phyloP scores from a whole-genome alignment of 1,139 yeast species.

The Blastobotrys illinoisensis region DNA sequence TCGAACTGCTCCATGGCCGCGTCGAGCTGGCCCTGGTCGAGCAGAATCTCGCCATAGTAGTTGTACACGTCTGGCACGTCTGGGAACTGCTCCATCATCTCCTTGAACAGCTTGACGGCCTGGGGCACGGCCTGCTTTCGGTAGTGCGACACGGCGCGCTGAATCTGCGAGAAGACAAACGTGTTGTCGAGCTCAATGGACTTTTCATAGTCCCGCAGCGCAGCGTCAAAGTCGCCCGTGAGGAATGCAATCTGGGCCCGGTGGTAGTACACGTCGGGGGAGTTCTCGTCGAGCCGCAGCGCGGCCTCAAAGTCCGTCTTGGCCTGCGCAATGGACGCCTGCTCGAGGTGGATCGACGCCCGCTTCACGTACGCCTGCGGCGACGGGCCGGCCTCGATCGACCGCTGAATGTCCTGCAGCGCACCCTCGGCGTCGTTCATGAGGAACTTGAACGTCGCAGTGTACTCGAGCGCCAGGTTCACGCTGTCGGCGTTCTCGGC shows the following conservation, averaged over 20 bases:
- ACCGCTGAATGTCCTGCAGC: constrained; percentile 53
- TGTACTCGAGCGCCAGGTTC: constrained; percentile 76
- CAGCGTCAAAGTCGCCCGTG: constrained; percentile 67
- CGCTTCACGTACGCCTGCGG: constrained; percentile 78
- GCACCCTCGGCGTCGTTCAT: constrained; percentile 65
- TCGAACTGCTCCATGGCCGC: constrained; percentile 84
- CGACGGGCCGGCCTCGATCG: constrained; percentile 67
- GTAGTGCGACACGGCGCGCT: constrained; percentile 87
- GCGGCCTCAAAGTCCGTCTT: constrained; percentile 71
- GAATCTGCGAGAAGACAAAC: constrained; percentile 83
- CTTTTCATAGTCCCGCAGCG: constrained; percentile 69
- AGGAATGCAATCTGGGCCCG: constrained; percentile 88
- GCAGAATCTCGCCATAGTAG: constrained; percentile 89
- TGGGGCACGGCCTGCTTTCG: constrained; percentile 62
- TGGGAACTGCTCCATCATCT: constrained; percentile 74
- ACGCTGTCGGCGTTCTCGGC: constrained; percentile 32
- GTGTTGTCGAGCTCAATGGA: constrained; percentile 69
- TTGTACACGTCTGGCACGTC: constrained; percentile 88
- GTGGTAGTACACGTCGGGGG: constrained; percentile 87
- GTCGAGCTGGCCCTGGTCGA: constrained; percentile 68
- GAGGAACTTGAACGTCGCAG: constrained; percentile 78
- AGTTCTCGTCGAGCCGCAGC: constrained; percentile 57
- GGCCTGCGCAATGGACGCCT: constrained; percentile 54
- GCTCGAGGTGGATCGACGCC: constrained; percentile 80
- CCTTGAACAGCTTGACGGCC: constrained; percentile 65